Evolutionary conservation across 345 rosid species (phyloP).

Genomic region (Capsella bursapastoris): DNA sequence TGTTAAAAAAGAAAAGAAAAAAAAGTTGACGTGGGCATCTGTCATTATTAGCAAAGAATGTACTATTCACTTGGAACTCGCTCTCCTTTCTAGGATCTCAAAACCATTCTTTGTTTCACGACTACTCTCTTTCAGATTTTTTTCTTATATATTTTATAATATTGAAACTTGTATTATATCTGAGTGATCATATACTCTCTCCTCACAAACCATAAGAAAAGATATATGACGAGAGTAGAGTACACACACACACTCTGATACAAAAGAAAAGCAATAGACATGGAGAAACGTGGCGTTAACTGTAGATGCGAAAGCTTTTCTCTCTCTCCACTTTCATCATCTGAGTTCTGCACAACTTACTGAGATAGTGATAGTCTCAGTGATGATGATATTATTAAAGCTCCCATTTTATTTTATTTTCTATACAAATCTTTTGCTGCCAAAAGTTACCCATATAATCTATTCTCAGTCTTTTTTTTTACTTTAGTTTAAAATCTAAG

Average conservation of each 20-base stretch:
- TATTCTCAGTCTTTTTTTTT: slow-evolving; percentile 34
- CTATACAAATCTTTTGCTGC: slow-evolving; percentile 11
- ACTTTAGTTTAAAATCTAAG: slow-evolving; percentile 38
- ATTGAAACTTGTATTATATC: background rate
- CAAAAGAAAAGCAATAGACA: slow-evolving; percentile 42
- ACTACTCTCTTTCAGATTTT: slow-evolving; percentile 41
- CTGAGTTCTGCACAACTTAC: slow-evolving; percentile 42
- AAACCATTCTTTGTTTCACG: slow-evolving; percentile 39
- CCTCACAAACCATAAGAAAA: slow-evolving; percentile 28
- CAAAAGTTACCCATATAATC: slow-evolving; percentile 36
- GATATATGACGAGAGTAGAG: background rate
- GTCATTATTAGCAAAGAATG: slow-evolving; percentile 38
- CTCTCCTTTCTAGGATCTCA: slow-evolving; percentile 46
- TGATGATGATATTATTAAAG: slow-evolving; percentile 45
- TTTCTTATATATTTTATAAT: background rate
- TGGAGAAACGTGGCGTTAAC: slow-evolving; percentile 50
- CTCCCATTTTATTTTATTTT: slow-evolving; percentile 1
- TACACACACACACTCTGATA: slow-evolving; percentile 27
- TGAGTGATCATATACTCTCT: slow-evolving; percentile 43
- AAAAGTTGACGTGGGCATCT: slow-evolving; percentile 31
- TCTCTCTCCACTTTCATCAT: slow-evolving; percentile 46
- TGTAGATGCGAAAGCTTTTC: slow-evolving; percentile 46
- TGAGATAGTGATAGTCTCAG: slow-evolving; percentile 50
- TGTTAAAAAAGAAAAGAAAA: background rate
- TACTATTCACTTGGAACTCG: slow-evolving; percentile 44